Evolutionary conservation across 441 rosid species (phyloP), one percentile per base, ranked within the genome.

Genomic region (Erodium trifolium): DNA sequence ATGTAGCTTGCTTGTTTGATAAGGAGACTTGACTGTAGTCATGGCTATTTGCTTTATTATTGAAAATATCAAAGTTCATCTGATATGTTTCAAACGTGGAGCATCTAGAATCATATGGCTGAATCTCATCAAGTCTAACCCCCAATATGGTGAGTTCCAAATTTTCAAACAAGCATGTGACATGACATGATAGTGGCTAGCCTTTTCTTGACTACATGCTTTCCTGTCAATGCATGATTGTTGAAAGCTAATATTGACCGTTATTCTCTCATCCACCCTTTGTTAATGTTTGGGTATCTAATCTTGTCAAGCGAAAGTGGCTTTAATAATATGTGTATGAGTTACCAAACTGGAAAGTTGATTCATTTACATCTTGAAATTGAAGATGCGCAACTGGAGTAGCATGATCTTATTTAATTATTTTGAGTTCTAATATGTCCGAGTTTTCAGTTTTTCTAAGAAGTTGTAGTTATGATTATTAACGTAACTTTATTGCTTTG

Each of bases 151-250:
- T 5, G 47, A 43, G 27, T 31, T 43, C 49, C 18, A 47, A 6
- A 43, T 63, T 53, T 70, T 51, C 17, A 45, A 63, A 70, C 27
- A 59, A 8, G 67, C 72, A 63, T 63, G 59, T 3, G 60, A 41
- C 4, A n/a, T 63, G 72, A 53, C 29, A 53, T 34, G 16, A 70
- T 70, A 51, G 31, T 63, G 60, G 67, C 49, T 70, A 19, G 49
- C 60, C 31, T 34, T 39, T 41, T 5, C 2, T n/a, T 16, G 8
- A 63, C 16, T 18, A 29, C 71, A 53, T 68, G 35, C 45, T 63
- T 63, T 23, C 8, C 11, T 4, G 13, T 57, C 14, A 35, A 69
- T 10, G 57, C 35, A 39, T 37, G 18, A 13, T 18, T 23, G 39
- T 16, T 47, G 27, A 8, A n/a, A 13, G 16, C 43, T n/a, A 43